Conservation (phyloP, 192 early-diverging fungal species). For the Umbelopsis vinacea region DNA sequence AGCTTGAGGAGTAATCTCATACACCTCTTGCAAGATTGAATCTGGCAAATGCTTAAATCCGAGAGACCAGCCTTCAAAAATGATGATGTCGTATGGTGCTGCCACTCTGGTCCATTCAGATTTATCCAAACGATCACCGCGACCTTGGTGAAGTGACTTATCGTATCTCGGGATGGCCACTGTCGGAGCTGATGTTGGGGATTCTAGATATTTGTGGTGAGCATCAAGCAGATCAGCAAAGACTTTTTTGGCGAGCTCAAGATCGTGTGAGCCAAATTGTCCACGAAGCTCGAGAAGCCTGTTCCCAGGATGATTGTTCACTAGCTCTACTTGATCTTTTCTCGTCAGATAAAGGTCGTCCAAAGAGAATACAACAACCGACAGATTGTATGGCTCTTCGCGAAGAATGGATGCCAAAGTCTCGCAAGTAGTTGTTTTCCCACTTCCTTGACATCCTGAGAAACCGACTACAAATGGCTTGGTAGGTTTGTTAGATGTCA, state of each 20-base stretch:
- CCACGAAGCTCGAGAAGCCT: constrained; percentile 82
- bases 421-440: constrained; percentile 63
- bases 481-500: neutral
- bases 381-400: constrained; percentile 47
- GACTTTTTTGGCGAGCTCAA: constrained; percentile 60
- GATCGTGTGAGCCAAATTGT: constrained; percentile 90
- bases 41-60: constrained; percentile 76
- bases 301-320: constrained; percentile 56
- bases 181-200: neutral
- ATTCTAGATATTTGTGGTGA: constrained; percentile 25
- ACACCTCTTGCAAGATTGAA: constrained; percentile 22
- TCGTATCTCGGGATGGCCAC: constrained; percentile 79
- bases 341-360: constrained; percentile 89
- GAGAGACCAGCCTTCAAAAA: constrained; percentile 94
- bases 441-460: constrained; percentile 82
- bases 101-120: constrained; percentile 58
- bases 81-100: constrained; percentile 73
- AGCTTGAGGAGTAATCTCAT: constrained; percentile 18
- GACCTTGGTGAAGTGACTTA: constrained; percentile 75
- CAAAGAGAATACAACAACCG: constrained; percentile 67
- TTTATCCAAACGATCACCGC: constrained; percentile 75
- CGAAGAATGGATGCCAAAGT: constrained; percentile 47
- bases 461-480: constrained; percentile 74
- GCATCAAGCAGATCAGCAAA: constrained; percentile 50
- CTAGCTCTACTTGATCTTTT: constrained; percentile 61